Evolutionary conservation across 2,329 filamentous ascomycete genomes (phyloP).

Genomic region (Bipolaris victoriae): DNA sequence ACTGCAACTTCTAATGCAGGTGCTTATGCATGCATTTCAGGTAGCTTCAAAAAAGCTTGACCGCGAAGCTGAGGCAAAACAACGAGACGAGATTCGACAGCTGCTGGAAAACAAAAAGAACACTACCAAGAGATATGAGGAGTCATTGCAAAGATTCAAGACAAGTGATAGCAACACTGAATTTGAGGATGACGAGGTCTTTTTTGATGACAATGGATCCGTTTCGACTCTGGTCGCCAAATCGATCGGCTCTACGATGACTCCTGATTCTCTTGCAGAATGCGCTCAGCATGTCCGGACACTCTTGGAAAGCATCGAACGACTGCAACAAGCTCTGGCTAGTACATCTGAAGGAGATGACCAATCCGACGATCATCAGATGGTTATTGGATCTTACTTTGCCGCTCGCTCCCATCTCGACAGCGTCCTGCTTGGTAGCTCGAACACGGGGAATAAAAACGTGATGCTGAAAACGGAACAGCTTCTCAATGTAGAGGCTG

Average conservation of each 20-base stretch:
- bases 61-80: slow-evolving; percentile 31
- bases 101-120: slow-evolving; percentile 33
- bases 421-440: slow-evolving; percentile 17
- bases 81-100: slow-evolving; percentile 36
- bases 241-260: slow-evolving; percentile 30
- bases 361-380: slow-evolving; percentile 34
- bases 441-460: background rate
- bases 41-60: slow-evolving; percentile 33
- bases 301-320: slow-evolving; percentile 32
- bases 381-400: slow-evolving; percentile 36
- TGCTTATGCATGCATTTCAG: slow-evolving; percentile 36
- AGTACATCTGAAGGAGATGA: slow-evolving; percentile 50
- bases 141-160: slow-evolving; percentile 29
- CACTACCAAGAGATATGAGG: slow-evolving; percentile 33
- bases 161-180: slow-evolving; percentile 28
- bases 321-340: slow-evolving; percentile 38
- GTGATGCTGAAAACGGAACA: background rate
- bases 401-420: slow-evolving; percentile 24
- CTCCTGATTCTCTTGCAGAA: slow-evolving; percentile 24
- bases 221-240: slow-evolving; percentile 6
- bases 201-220: slow-evolving; percentile 1
- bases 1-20: slow-evolving; percentile 38
- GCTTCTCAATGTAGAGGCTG: background rate
- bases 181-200: slow-evolving; percentile 16
- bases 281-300: slow-evolving; percentile 34